Conservation (phyloP, 1,284 basidiomycete species). For the Leccinum pachyderme region DNA sequence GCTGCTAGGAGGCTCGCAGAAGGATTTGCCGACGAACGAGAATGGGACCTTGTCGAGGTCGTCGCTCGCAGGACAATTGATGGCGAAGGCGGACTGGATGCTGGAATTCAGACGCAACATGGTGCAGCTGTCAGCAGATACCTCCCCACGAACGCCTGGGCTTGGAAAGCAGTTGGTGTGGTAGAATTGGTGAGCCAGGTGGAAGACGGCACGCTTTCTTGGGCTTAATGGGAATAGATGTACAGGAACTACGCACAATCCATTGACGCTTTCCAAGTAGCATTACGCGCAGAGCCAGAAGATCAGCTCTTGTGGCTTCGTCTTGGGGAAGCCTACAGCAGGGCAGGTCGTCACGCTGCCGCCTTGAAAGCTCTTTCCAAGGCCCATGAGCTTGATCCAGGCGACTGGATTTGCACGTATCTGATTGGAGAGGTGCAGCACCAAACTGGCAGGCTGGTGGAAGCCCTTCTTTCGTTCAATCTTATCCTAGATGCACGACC, state of each 20-base stretch:
- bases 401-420: slow-evolving; percentile 85
- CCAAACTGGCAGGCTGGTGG: slow-evolving; percentile 73
- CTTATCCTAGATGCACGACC: slow-evolving; percentile 58
- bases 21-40: slow-evolving; percentile 89
- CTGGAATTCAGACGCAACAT: slow-evolving; percentile 50
- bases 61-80: slow-evolving; percentile 91
- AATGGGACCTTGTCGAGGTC: slow-evolving; percentile 96
- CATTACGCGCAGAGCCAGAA: slow-evolving; percentile 76
- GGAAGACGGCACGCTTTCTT: neutral
- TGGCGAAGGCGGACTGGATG: slow-evolving; percentile 81
- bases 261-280: slow-evolving; percentile 86
- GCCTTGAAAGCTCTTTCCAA: slow-evolving; percentile 85
- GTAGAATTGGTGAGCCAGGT: slow-evolving; percentile 77
- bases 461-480: slow-evolving; percentile 72
- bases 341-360: slow-evolving; percentile 85
- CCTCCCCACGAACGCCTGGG: slow-evolving; percentile 89
- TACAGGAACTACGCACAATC: slow-evolving; percentile 76
- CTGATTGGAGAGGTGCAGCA: slow-evolving; percentile 85
- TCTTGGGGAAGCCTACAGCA: slow-evolving; percentile 90
- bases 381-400: slow-evolving; percentile 66
- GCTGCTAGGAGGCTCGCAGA: slow-evolving; percentile 85
- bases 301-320: slow-evolving; percentile 86
- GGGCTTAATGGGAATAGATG: slow-evolving; percentile 46
- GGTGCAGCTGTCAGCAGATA: slow-evolving; percentile 49
- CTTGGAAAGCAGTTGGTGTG: slow-evolving; percentile 95